These are phyloP conservation scores for Ceratocystis harringtonii DNA, from an alignment of 2,329 filamentous ascomycete genomes.

Conservation along the genomic window DNA sequence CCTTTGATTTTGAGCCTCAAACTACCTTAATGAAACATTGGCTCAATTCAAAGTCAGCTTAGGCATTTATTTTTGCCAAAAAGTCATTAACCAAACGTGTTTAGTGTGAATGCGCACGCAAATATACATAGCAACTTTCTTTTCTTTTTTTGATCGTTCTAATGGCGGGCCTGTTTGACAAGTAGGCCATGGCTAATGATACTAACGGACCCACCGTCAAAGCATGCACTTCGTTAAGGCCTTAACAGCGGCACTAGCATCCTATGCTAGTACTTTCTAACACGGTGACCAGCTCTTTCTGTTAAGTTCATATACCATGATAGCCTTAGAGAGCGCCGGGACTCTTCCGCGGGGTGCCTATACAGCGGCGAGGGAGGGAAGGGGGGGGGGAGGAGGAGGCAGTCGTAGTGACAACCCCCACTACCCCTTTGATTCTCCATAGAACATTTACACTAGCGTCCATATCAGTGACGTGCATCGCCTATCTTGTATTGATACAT, in stretches of 20 bases:
- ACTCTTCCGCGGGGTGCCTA: background rate
- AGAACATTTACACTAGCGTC: background rate
- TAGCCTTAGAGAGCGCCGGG: background rate
- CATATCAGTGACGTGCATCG: background rate
- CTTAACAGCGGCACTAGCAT: constrained; percentile 1
- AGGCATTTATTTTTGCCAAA: background rate
- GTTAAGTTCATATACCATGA: background rate
- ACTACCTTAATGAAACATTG: constrained; percentile 9
- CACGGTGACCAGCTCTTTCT: background rate
- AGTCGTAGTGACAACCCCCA: background rate
- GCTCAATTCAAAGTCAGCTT: background rate
- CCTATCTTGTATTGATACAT: background rate
- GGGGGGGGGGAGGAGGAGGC: no score
- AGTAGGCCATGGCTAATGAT: background rate
- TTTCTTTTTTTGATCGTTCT: background rate
- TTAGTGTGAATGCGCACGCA: background rate
- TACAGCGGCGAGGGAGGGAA: background rate
- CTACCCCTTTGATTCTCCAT: constrained; percentile 8
- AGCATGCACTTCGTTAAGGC: background rate
- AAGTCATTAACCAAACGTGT: background rate
- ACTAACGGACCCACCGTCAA: constrained; percentile 5
- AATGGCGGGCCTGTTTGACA: background rate
- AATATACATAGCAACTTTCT: background rate
- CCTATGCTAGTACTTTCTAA: background rate
- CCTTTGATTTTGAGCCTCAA: constrained; percentile 8